These are phyloP conservation scores for Ramularia endophylla DNA, from an alignment of 2,329 filamentous ascomycete species.

Conservation along the genomic window DNA sequence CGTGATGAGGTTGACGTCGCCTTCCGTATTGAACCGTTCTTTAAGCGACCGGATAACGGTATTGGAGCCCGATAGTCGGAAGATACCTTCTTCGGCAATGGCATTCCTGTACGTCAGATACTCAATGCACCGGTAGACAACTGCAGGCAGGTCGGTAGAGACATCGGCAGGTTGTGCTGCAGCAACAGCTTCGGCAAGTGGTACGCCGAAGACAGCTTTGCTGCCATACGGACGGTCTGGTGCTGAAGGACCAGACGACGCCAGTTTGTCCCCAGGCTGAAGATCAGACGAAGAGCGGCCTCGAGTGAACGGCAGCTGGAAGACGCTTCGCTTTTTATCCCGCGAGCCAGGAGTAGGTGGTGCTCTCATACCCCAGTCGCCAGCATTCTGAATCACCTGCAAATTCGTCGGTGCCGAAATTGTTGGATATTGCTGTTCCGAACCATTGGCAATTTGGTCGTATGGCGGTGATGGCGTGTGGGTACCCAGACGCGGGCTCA, in stretches of 20 bases:
- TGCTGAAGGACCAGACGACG: constrained; percentile 9
- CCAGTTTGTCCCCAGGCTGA: constrained; percentile 30
- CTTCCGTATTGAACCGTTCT: constrained; percentile 89
- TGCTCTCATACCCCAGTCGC: constrained; percentile 78
- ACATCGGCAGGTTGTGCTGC: constrained; percentile 68
- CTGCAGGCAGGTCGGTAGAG: constrained; percentile 73
- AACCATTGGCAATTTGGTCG: constrained; percentile 30
- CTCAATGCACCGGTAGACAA: constrained; percentile 92
- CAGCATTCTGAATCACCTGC: constrained; percentile 72
- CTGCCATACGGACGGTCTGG: constrained; percentile 19
- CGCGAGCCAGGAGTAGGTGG: constrained; percentile 54
- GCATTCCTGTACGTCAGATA: constrained; percentile 82
- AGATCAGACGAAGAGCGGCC: constrained; percentile 66
- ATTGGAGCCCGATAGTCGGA: constrained; percentile 94
- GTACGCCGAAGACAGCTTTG: constrained; percentile 70
- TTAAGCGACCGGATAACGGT: constrained; percentile 84
- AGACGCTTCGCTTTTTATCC: constrained; percentile 71
- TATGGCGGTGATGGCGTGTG: constrained; percentile 31
- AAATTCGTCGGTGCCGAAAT: constrained; percentile 86
- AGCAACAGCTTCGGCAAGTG: constrained; percentile 78
- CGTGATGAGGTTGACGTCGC: constrained; percentile 75
- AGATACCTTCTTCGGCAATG: constrained; percentile 85
- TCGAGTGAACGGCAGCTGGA: constrained; percentile 47
- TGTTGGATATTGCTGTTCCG: constrained; percentile 31
- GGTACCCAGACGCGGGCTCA: constrained; percentile 10